These are phyloP conservation scores for Penstemon barbatus DNA, from an alignment of 257 asterid species.

Conservation along the genomic window DNA sequence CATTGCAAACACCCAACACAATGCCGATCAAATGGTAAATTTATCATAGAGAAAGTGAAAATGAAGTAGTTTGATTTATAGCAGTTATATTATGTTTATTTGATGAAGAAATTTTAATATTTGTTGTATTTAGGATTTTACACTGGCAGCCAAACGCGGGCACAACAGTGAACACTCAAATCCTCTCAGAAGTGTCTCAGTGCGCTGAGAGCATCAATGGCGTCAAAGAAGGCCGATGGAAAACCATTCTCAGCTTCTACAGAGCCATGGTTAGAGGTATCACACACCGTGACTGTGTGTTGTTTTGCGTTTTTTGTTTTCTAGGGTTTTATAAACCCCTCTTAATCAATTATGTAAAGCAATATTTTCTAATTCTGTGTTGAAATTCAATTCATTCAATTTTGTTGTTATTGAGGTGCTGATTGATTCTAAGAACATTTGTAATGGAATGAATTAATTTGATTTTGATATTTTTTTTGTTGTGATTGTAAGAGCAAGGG, in stretches of 20 bases:
- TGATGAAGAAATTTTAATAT: neutral
- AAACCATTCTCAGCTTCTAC: constrained; percentile 79
- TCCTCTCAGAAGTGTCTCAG: constrained; percentile 83
- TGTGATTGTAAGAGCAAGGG: constrained; percentile 49
- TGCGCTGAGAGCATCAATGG: constrained; percentile 92
- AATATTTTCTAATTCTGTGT: neutral
- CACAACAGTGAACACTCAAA: constrained; percentile 78
- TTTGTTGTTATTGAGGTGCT: neutral
- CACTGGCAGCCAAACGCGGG: constrained; percentile 98
- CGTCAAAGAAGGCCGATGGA: constrained; percentile 93
- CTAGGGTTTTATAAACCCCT: neutral
- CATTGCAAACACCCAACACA: neutral
- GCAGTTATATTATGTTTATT: neutral
- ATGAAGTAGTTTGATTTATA: neutral
- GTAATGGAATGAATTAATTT: neutral
- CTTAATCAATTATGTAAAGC: neutral
- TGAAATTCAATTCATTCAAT: neutral
- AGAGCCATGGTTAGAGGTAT: constrained; percentile 77
- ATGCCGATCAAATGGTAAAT: constrained; percentile 64
- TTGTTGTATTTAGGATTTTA: constrained; percentile 61
- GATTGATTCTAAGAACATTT: neutral
- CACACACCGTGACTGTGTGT: neutral
- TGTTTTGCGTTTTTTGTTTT: neutral
- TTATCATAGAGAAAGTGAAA: neutral
- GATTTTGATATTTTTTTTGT: neutral